Percentiles rank a stretch among this genome's conserved stretches.
phyloP scores from a whole-genome alignment of 2,329 filamentous ascomycete species.

The Fusarium longipes region DNA sequence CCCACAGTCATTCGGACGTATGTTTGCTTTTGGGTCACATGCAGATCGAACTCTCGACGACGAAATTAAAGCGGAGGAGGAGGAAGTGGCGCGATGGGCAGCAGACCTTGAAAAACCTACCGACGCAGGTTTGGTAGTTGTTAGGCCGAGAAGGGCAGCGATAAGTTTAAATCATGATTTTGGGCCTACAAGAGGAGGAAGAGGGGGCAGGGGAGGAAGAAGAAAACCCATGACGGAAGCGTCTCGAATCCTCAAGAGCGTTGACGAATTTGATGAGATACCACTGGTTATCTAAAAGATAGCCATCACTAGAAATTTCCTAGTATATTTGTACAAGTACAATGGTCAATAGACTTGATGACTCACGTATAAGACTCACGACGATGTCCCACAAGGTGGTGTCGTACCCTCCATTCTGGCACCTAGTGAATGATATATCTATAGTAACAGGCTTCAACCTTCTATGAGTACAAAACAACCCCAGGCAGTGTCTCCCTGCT shows the following conservation, averaged over 20 bases:
- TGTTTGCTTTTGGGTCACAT: constrained; percentile 14
- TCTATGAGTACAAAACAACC: no score
- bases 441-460: no score
- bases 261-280: constrained; percentile 9
- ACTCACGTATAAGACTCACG: no score
- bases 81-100: constrained; percentile 8
- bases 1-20: constrained; percentile 6
- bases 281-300: neutral
- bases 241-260: constrained; percentile 15
- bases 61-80: constrained; percentile 19
- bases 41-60: neutral
- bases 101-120: constrained; percentile 2
- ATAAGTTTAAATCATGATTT: neutral
- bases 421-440: no score
- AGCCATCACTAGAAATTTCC: neutral
- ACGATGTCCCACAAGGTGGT: no score
- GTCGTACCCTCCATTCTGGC: no score
- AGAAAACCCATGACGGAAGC: constrained; percentile 16
- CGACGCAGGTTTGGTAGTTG: neutral
- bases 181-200: neutral
- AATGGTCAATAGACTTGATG: neutral
- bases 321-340: neutral
- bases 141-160: constrained; percentile 3
- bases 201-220: neutral
- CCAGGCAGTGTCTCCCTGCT: no score